Evolutionary conservation across 2,329 filamentous ascomycete species (phyloP).

Genomic region (Pestalotiopsis sp.): DNA sequence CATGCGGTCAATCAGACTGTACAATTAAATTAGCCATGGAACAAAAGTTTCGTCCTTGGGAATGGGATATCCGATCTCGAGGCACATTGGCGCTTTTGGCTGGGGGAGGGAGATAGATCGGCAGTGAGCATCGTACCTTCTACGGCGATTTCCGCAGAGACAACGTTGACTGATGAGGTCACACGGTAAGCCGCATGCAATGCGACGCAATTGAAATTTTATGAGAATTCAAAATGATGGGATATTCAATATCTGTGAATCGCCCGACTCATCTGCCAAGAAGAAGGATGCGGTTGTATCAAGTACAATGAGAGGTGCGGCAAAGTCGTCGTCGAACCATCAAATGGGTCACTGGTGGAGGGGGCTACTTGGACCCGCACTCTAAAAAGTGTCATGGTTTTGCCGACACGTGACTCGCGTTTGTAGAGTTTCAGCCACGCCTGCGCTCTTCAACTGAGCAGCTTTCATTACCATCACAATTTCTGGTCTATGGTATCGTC

Average conservation of each 20-base stretch:
- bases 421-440: conserved; percentile 13
- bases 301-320: conserved; percentile 12
- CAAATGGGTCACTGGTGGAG: background rate
- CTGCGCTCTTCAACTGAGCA: background rate
- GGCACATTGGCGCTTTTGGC: background rate
- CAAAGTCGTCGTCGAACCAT: conserved; percentile 13
- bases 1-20: conserved; percentile 24
- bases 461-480: background rate
- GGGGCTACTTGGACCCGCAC: conserved; percentile 9
- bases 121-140: conserved; percentile 15
- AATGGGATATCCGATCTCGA: background rate
- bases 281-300: conserved; percentile 9
- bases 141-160: conserved; percentile 6
- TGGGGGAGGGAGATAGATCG: background rate
- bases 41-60: background rate
- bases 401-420: conserved; percentile 8
- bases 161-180: background rate
- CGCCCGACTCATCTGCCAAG: background rate
- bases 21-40: conserved; percentile 17
- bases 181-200: conserved; percentile 1
- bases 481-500: background rate
- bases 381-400: conserved; percentile 4
- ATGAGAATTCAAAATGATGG: background rate
- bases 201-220: background rate
- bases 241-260: background rate